Percentiles rank a stretch among this genome's conserved stretches.
Evolutionary conservation across 1,284 basidiomycete species (phyloP).

Genomic region (Cryptococcus neoformans): DNA sequence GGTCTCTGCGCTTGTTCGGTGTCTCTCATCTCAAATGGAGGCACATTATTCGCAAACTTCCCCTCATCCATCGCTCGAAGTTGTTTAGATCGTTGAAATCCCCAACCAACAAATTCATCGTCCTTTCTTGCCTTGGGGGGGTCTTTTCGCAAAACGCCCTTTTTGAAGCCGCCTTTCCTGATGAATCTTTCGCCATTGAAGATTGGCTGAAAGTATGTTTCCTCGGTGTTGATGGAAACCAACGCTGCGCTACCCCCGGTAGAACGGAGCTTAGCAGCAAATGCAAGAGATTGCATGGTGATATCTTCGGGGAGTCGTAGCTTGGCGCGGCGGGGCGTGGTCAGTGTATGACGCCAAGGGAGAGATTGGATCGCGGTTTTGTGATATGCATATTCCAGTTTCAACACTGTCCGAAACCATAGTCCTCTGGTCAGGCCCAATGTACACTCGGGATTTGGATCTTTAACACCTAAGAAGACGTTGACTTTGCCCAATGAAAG

Average conservation of each 20-base stretch:
- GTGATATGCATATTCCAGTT: slow-evolving; percentile 62
- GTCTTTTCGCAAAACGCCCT: background rate
- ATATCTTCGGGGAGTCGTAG: slow-evolving; percentile 60
- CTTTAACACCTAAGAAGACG: slow-evolving; percentile 67
- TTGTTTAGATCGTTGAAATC: slow-evolving; percentile 27
- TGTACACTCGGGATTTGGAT: slow-evolving; percentile 68
- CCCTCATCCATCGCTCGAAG: slow-evolving; percentile 30
- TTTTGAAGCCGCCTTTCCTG: slow-evolving; percentile 17
- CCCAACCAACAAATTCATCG: slow-evolving; percentile 6
- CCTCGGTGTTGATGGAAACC: slow-evolving; percentile 27
- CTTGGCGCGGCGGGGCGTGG: slow-evolving; percentile 50
- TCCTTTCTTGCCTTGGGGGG: slow-evolving; percentile 5
- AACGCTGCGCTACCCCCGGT: slow-evolving; percentile 41
- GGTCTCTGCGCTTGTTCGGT: slow-evolving; percentile 44
- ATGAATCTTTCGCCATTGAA: slow-evolving; percentile 39
- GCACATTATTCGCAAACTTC: slow-evolving; percentile 19
- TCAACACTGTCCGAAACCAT: slow-evolving; percentile 60
- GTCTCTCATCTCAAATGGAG: slow-evolving; percentile 33
- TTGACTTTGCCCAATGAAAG: slow-evolving; percentile 63
- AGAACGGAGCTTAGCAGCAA: slow-evolving; percentile 28
- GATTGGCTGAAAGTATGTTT: slow-evolving; percentile 37
- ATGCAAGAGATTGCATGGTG: slow-evolving; percentile 57
- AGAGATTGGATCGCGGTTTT: slow-evolving; percentile 48
- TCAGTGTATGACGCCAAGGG: slow-evolving; percentile 53
- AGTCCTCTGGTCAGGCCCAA: slow-evolving; percentile 68